Evolutionary conservation across 345 rosid species (phyloP).

Genomic region (Angophora floribunda): DNA sequence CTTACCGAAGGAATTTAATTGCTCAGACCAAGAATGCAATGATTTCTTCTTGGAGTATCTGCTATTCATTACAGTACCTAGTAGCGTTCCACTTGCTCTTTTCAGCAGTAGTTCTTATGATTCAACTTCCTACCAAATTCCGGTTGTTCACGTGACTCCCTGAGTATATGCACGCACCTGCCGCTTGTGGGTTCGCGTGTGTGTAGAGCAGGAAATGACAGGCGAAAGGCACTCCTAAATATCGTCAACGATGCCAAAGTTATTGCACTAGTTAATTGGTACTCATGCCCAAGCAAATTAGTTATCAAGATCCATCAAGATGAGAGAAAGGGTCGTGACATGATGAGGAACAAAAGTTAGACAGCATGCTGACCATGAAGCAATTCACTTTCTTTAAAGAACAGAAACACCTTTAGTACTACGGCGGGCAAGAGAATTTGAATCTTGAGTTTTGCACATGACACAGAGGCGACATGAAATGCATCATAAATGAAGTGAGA

Average conservation of each 20-base stretch:
- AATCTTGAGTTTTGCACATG: not conserved
- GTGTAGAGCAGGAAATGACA: not conserved
- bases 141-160: accelerated
- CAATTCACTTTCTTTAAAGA: not conserved
- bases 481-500: not conserved
- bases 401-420: not conserved
- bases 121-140: not conserved
- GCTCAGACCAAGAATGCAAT: not conserved
- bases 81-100: not conserved
- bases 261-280: not conserved
- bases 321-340: not conserved
- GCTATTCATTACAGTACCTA: not conserved
- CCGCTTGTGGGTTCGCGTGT: not conserved
- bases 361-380: not conserved
- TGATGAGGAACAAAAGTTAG: not conserved
- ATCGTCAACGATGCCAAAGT: not conserved
- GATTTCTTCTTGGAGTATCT: not conserved
- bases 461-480: not conserved
- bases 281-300: not conserved
- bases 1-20: not conserved
- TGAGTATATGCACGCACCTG: not conserved
- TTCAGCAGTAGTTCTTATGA: not conserved
- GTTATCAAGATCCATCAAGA: not conserved
- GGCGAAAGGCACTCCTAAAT: not conserved
- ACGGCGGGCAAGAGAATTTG: not conserved